Conservation (phyloP, 345 rosid genomes). For the Sonneratia alba region DNA sequence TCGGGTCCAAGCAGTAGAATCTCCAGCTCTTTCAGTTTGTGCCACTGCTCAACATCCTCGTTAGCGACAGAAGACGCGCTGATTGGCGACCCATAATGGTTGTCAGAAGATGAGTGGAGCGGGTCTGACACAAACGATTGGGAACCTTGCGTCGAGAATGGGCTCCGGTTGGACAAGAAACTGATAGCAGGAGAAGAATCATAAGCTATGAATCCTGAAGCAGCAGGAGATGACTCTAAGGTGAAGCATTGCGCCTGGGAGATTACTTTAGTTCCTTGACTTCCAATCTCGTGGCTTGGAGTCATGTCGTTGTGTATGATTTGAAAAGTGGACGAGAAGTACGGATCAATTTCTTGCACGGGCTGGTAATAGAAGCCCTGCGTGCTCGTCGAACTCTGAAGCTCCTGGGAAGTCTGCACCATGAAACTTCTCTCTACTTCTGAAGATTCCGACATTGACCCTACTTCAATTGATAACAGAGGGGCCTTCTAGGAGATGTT, state of each 20-base stretch:
- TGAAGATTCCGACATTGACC: neutral
- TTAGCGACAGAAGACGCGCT: constrained; percentile 58
- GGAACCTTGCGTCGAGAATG: constrained; percentile 81
- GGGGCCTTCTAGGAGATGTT: constrained; percentile 3
- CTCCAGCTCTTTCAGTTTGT: constrained; percentile 65
- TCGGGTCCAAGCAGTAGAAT: constrained; percentile 57
- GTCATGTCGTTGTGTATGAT: constrained; percentile 29
- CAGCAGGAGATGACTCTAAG: constrained; percentile 67
- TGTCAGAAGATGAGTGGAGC: constrained; percentile 53
- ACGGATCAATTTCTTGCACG: constrained; percentile 24
- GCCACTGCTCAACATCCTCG: constrained; percentile 39
- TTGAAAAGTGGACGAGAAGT: constrained; percentile 38
- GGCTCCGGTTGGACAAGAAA: constrained; percentile 51
- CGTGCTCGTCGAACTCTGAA: constrained; percentile 37
- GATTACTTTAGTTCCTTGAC: constrained; percentile 31
- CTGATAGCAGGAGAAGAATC: constrained; percentile 71
- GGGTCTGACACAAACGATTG: constrained; percentile 65
- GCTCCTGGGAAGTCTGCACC: constrained; percentile 76
- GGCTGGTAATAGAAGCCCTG: constrained; percentile 46
- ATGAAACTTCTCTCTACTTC: neutral
- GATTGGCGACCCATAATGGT: constrained; percentile 57
- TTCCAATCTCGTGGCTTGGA: constrained; percentile 34
- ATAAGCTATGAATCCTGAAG: constrained; percentile 25
- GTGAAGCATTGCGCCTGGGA: constrained; percentile 61
- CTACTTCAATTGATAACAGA: neutral